These are phyloP conservation scores for Protostelium mycophagum DNA, from an alignment of 78 protist species.

Conservation along the genomic window DNA sequence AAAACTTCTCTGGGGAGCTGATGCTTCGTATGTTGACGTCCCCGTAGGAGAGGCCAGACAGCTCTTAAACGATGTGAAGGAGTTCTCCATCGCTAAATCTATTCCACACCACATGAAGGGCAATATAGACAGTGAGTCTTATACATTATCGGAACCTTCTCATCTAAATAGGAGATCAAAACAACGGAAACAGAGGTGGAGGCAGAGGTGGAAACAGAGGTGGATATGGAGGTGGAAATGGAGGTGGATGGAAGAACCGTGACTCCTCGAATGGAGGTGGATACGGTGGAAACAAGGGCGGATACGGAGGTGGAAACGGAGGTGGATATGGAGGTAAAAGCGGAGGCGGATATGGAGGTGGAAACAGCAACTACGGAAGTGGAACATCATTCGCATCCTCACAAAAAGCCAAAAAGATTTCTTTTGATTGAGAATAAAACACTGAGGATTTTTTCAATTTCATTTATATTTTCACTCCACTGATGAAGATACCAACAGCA, in stretches of 20 bases:
- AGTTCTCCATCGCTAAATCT: not conserved
- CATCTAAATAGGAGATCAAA: not conserved
- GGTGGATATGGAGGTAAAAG: not conserved
- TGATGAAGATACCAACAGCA: not conserved
- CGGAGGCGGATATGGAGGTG: not conserved
- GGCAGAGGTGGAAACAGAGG: not conserved
- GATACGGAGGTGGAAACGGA: not conserved
- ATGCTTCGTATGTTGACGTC: constrained; percentile 60
- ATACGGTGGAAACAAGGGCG: not conserved
- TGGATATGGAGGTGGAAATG: not conserved
- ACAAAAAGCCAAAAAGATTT: no score
- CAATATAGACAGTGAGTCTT: no score
- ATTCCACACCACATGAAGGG: not conserved
- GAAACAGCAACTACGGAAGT: not conserved
- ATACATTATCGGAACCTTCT: no score
- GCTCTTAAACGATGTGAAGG: not conserved
- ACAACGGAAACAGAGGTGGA: not conserved
- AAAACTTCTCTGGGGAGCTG: not conserved
- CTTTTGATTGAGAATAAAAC: no score
- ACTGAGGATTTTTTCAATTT: no score
- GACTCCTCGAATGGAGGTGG: no score
- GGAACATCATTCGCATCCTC: no score
- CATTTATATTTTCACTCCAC: not conserved
- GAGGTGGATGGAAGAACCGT: no score
- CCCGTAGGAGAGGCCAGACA: constrained; percentile 17